Base-by-base conservation (phyloP, 2,329 filamentous ascomycete species). In the Phialocephala sp. region DNA sequence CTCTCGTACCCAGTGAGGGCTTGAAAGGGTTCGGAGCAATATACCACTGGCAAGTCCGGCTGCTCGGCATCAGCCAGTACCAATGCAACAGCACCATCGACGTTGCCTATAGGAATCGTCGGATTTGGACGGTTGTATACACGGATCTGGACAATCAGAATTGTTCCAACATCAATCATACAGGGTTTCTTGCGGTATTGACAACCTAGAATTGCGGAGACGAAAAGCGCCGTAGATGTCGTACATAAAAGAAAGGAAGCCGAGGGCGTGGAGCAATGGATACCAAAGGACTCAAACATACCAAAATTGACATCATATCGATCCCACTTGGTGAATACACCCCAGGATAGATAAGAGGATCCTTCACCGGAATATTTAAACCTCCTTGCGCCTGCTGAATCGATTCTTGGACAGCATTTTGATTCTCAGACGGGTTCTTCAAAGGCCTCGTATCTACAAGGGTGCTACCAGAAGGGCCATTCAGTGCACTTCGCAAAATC, bases 1-100 rank as follows among this genome's bases (percentile, higher is more conserved):
- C 89, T 89, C 65, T 87, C 92, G 78, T 97, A 98, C 18, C 94
- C 94, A 0, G 94, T 97, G 63, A 98, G 82, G 37, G 93, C 90
- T 76, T 97, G 92, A 74, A 98, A 97, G 70, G 94, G 94, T 70
- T 97, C 93, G 1, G 94, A 97, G 68, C 93, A 94, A 76, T 97
- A 97, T 32, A 97, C 89, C 69, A 98, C 97, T 0, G 94, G 94
- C 63, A 90, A 89, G 78, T 97, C 94, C 71, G 94, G 90, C 78
- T 89, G 86, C n/a, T 89, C 87, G n/a, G 93, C 88, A 77, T 97
- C 94, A 78, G 93, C 97, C 15, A 97, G 91, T 39, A 97, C 92
- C 77, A 98, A 97, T 1, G 94, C 93, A 76, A 93, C 97, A 0
- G 93, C 96, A 79, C 97, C 85, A 76, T 98, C 94, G 37, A 98